Base-by-base conservation (phyloP, 768 basidiomycete genomes). In the Boletus reticulatus region DNA sequence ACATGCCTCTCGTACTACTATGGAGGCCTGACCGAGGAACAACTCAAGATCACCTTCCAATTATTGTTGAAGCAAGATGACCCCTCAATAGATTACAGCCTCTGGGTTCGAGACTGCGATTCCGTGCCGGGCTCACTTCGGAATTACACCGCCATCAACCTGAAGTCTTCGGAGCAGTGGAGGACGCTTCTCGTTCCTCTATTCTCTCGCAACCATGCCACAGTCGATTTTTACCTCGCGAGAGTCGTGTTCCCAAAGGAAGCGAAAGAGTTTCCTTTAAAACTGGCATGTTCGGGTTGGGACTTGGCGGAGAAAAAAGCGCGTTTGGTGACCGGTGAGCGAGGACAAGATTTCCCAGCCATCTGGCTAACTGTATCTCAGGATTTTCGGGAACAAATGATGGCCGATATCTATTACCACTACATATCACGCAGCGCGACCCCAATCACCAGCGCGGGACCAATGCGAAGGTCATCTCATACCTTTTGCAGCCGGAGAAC, bases 361-460 rank as follows among this genome's bases (percentile, higher is more conserved):
- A 3, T 17, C 11, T 4, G 14, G 14, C 38, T 0, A 43, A 22
- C 3, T 2, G 9, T 22, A 4, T 17, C 17, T 20, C 2, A 60
- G 59, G 65, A 0, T 84, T 84, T 58, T 83, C 80, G 48, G 82
- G 82, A 10, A 84, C 82, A 2, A 84, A 83, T 47, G 82, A 83
- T 55, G 74, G 75, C 29, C 70, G 67, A n/a, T 65, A 62, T 48
- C 38, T 67, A 6, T 39, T 67, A 16, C 66, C 66, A 2, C 20
- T 53, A 0, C 57, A 55, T 20, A 68, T 63, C 34, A 36, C 34
- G 4, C 34, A 36, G 34, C 34, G 34, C 34, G 34, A 36, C 34
- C 34, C 34, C 13, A 14, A 36, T 36, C 34, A 36, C 34, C 34
- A 36, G 14, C 34, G 34, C 4, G 34, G 34, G 34, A 36, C 34